Evolutionary conservation across 306 rosid genomes (phyloP).

Genomic region (Acacia melanoxylon): DNA sequence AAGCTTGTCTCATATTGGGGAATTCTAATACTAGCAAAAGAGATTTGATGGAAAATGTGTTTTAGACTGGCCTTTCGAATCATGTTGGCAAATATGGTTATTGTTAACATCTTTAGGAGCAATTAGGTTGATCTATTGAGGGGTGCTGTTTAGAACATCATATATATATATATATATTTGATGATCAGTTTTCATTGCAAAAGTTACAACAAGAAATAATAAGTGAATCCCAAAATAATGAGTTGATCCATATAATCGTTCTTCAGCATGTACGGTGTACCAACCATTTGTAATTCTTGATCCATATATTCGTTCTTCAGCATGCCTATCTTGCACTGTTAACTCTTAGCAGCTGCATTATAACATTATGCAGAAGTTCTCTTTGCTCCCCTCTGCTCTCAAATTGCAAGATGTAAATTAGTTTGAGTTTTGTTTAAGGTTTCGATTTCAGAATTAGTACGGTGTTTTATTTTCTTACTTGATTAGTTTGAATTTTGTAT

Average conservation of each 20-base stretch:
- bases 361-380: background rate
- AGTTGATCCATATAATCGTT: too few relatives aligned
- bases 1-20: background rate
- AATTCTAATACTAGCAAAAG: background rate
- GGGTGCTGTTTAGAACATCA: background rate
- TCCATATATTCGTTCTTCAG: background rate
- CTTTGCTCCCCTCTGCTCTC: background rate
- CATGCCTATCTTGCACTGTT: background rate
- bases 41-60: background rate
- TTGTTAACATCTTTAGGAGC: background rate
- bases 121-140: constrained; percentile 8
- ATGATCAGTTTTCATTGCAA: background rate
- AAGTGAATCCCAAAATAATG: constrained; percentile 6
- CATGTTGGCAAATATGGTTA: background rate
- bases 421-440: too few relatives aligned
- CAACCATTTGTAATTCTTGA: background rate
- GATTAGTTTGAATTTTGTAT: too few relatives aligned
- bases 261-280: constrained; percentile 27
- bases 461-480: too few relatives aligned
- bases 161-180: background rate
- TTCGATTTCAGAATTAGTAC: too few relatives aligned
- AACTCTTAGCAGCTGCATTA: background rate
- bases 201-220: constrained; percentile 1
- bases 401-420: background rate
- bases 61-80: background rate